Evolutionary conservation across 1,139 yeast genomes (phyloP), one percentile per base, ranked within the genome.

Genomic region (Kurtzmaniella quercitrusa): DNA sequence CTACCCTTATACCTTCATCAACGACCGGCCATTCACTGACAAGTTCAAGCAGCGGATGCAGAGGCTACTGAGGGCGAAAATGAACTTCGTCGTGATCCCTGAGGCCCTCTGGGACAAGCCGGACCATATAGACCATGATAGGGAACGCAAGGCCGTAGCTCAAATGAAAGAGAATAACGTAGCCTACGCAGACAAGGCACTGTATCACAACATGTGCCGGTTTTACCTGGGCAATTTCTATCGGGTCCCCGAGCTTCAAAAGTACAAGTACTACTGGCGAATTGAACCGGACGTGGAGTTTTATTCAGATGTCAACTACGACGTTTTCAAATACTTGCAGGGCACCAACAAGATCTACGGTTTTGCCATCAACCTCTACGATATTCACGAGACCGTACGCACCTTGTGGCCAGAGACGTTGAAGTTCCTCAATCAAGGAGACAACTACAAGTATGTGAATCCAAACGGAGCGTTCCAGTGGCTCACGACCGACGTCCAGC

Each of bases 231-330:
- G 82, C 12, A 66, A 65, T 48, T 83, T 86, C 55, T 85, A 73
- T 59, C 70, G 81, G 41, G 74, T 85, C 48, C 86, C 86, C 1
- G 79, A 77, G 45, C 58, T 86, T 57, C 67, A 66, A 41, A 65
- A 81, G 46, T 75, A 65, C 55, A 65, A 65, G 48, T 43, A 43
- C 21, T 90, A 89, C 65, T 90, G 97, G 96, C 73, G 97, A 44
- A 89, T 91, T 9, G 97, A 91, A 61, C 97, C 97, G 1, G 84
- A 85, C 51, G 93, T 91, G 38, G 66, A 73, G 27, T 85, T 82
- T 57, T 85, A 66, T 58, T 80, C 87, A 52, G 79, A 81, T 46
- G 62, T 86, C 40, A 79, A 85, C 47, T 86, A 86, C 57, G 95
- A 86, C 53, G 82, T 85, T 7, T 86, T 86, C 69, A 81, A 79